phyloP scores from a whole-genome alignment of 2,329 filamentous ascomycete genomes.

The Phaeosphaeria sp. region DNA sequence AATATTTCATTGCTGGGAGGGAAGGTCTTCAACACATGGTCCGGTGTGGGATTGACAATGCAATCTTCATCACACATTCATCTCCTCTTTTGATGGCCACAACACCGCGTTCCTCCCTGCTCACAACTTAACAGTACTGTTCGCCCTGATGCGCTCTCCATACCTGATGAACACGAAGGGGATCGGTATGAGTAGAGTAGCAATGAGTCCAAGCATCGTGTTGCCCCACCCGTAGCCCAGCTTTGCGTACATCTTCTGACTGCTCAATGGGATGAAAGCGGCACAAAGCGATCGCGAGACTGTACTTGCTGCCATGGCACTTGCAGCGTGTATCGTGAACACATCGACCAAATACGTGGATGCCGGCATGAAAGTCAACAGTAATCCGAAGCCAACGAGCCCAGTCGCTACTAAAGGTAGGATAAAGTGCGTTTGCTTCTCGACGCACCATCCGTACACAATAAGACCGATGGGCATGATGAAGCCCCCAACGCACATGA shows the following conservation, averaged over 20 bases:
- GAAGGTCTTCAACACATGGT: no score
- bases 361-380: slow-evolving; percentile 49
- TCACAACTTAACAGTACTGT: slow-evolving; percentile 38
- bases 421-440: slow-evolving; percentile 45
- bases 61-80: neutral
- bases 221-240: slow-evolving; percentile 52
- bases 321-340: slow-evolving; percentile 51
- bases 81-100: neutral
- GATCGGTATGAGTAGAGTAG: slow-evolving; percentile 38
- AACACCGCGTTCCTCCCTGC: neutral
- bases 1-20: no score
- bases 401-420: slow-evolving; percentile 44
- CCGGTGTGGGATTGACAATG: no score
- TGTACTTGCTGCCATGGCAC: slow-evolving; percentile 51
- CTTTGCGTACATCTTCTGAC: slow-evolving; percentile 47
- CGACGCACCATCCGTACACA: slow-evolving; percentile 47
- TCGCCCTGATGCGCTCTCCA: slow-evolving; percentile 39
- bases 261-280: slow-evolving; percentile 50
- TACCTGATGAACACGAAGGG: slow-evolving; percentile 47
- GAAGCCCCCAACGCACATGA: slow-evolving; percentile 43
- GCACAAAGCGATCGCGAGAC: slow-evolving; percentile 48
- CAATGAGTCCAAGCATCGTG: slow-evolving; percentile 46
- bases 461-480: slow-evolving; percentile 46
- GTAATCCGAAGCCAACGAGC: slow-evolving; percentile 43
- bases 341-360: slow-evolving; percentile 52